Percentiles rank a stretch among this genome's conserved stretches.
phyloP scores from a whole-genome alignment of 768 basidiomycete genomes.

The Phallus indusiatus region DNA sequence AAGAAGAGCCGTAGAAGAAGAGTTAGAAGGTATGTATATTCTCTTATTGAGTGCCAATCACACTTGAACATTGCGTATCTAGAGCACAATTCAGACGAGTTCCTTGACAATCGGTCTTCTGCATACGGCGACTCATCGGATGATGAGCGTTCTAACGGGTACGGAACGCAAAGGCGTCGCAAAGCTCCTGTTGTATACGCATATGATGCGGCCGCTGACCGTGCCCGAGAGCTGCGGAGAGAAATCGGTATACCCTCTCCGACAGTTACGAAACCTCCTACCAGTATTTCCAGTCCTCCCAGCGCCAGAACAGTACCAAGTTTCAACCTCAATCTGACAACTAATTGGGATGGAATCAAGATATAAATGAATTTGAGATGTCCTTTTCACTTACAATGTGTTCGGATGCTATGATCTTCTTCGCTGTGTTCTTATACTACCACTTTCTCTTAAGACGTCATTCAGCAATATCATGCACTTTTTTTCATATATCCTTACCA shows the following conservation, averaged over 20 bases:
- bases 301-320: background rate
- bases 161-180: constrained; percentile 21
- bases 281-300: background rate
- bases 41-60: background rate
- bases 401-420: too few species aligned
- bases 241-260: constrained; percentile 8
- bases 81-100: constrained; percentile 14
- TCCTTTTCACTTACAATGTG: too few species aligned
- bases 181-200: constrained; percentile 59
- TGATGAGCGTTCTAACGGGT: constrained; percentile 32
- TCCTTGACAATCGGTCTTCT: constrained; percentile 18
- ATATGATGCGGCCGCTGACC: constrained; percentile 90
- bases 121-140: constrained; percentile 26
- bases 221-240: constrained; percentile 29
- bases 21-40: constrained; percentile 34
- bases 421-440: too few species aligned
- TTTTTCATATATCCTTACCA: too few species aligned
- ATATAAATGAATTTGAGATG: too few species aligned
- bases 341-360: background rate
- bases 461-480: too few species aligned
- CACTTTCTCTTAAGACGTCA: too few species aligned
- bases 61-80: constrained; percentile 3
- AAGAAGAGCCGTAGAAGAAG: constrained; percentile 50
- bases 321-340: background rate
- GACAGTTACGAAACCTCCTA: background rate